Percentiles rank a stretch among this genome's conserved stretches.
Evolutionary conservation across 176 grass and related monocot genomes (phyloP).

Genomic region (Puya raimondii): DNA sequence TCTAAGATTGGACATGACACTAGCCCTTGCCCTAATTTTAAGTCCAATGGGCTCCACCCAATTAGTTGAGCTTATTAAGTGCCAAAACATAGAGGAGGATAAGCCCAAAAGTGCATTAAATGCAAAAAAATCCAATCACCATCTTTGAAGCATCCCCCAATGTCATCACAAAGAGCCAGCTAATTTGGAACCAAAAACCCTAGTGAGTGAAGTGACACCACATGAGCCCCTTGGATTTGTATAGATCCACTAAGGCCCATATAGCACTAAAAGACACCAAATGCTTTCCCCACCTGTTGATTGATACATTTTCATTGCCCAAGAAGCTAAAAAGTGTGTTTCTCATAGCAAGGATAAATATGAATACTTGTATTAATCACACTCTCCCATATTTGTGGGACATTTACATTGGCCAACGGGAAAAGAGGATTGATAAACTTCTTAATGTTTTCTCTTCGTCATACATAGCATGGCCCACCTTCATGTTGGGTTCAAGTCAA

Average conservation of each 20-base stretch:
- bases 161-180: constrained; percentile 3
- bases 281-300: not conserved
- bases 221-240: not conserved
- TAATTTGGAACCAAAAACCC: not conserved
- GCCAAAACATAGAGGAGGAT: not conserved
- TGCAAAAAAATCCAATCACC: not conserved
- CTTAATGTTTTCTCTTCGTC: too few species aligned
- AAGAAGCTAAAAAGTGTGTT: not conserved
- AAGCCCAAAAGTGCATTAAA: constrained; percentile 1
- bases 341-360: not conserved
- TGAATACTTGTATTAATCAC: too few species aligned
- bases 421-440: too few species aligned
- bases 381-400: too few species aligned
- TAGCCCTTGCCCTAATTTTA: not conserved
- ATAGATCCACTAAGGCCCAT: too few species aligned
- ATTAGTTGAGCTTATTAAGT: not conserved
- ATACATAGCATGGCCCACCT: too few species aligned
- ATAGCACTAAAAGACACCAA: not conserved
- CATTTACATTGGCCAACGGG: too few species aligned
- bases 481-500: too few species aligned
- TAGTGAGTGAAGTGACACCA: not conserved
- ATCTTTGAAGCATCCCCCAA: not conserved
- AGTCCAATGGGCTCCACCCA: not conserved
- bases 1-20: not conserved
- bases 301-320: not conserved